phyloP scores from a whole-genome alignment of 2,329 filamentous ascomycete species.

The Venturia oleaginea region DNA sequence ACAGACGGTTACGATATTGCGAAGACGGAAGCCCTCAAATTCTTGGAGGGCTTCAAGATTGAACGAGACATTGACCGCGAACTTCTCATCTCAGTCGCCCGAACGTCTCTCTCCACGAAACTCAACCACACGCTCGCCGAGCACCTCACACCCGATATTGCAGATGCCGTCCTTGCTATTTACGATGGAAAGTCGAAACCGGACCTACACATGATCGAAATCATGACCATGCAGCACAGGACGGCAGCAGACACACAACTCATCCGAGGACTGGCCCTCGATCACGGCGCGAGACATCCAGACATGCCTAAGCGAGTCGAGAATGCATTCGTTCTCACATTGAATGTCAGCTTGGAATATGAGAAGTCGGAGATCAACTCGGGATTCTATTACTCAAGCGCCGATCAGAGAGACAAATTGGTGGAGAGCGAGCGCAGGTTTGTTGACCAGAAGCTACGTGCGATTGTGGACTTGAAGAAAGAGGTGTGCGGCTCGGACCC shows the following conservation, averaged over 20 bases:
- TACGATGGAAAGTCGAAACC: conserved; percentile 84
- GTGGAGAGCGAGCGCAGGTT: conserved; percentile 95
- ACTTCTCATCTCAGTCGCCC: conserved; percentile 82
- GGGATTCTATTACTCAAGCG: conserved; percentile 95
- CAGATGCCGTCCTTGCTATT: conserved; percentile 92
- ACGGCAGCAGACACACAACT: conserved; percentile 92
- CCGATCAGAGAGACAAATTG: conserved; percentile 93
- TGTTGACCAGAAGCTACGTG: conserved; percentile 91
- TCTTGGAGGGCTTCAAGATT: conserved; percentile 91
- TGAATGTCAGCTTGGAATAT: conserved; percentile 96
- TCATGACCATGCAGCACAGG: conserved; percentile 99
- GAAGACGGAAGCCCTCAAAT: conserved; percentile 83
- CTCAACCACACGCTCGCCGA: conserved; percentile 81
- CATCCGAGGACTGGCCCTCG: conserved; percentile 83
- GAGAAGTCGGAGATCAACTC: conserved; percentile 99
- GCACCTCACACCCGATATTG: conserved; percentile 87
- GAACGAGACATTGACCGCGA: conserved; percentile 83
- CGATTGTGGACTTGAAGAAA: conserved; percentile 97
- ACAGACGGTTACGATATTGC: conserved; percentile 97
- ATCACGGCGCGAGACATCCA: conserved; percentile 91
- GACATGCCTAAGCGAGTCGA: conserved; percentile 97
- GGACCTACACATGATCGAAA: conserved; percentile 97
- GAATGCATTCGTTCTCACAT: conserved; percentile 87
- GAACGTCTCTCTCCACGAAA: conserved; percentile 92
- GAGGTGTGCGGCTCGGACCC: conserved; percentile 88